Evolutionary conservation across 2,329 filamentous ascomycete genomes (phyloP).

Genomic region (Cercospora brassicicola): DNA sequence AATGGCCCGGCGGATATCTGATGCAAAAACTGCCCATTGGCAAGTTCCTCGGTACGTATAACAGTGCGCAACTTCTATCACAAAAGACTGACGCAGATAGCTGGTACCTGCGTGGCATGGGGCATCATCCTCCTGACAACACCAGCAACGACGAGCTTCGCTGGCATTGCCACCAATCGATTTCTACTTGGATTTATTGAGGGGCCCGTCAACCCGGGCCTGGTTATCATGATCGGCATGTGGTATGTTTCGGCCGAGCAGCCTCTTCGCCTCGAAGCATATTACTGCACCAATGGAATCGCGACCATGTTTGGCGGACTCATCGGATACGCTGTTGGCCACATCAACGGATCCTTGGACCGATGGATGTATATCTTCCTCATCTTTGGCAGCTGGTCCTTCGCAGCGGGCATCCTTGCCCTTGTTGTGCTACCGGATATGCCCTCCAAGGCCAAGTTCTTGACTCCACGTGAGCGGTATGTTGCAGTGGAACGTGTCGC

Average conservation of each 20-base stretch:
- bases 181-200: constrained; percentile 43
- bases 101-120: constrained; percentile 45
- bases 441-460: constrained; percentile 23
- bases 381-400: constrained; percentile 50
- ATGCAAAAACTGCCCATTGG: constrained; percentile 50
- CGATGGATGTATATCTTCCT: constrained; percentile 61
- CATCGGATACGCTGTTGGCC: constrained; percentile 60
- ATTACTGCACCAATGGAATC: constrained; percentile 61
- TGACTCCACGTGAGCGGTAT: constrained; percentile 21
- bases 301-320: constrained; percentile 63
- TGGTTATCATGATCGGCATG: constrained; percentile 41
- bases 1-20: constrained; percentile 46
- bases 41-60: constrained; percentile 42
- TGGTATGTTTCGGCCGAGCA: constrained; percentile 48
- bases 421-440: constrained; percentile 28
- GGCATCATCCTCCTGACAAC: constrained; percentile 46
- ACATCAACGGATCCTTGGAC: constrained; percentile 55
- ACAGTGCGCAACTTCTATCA: no score
- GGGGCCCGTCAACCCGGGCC: constrained; percentile 41
- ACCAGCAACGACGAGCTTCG: constrained; percentile 44
- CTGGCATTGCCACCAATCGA: constrained; percentile 41
- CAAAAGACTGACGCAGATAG: neutral
- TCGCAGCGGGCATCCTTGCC: constrained; percentile 42
- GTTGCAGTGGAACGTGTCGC: constrained; percentile 55
- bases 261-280: constrained; percentile 55